A percentile compares a stretch with the other conserved stretches of the same genome.
phyloP scores from a whole-genome alignment of 2,329 filamentous ascomycete species.

The Cytospora schulzeri region DNA sequence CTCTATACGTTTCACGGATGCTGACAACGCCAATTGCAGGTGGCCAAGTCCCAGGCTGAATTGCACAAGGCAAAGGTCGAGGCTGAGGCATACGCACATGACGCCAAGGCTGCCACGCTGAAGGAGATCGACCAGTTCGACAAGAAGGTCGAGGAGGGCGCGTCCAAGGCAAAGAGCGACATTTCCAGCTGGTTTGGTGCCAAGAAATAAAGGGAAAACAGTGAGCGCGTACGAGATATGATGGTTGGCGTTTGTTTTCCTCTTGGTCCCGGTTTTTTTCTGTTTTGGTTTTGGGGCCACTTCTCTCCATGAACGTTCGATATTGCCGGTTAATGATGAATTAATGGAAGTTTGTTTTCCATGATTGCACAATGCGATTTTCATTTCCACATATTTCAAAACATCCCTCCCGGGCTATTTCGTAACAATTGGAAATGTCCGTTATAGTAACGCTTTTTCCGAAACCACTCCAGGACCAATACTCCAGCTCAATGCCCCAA shows the following conservation, averaged over 20 bases:
- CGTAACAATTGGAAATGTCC: neutral
- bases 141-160: slow-evolving; percentile 75
- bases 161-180: slow-evolving; percentile 80
- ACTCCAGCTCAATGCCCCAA: neutral
- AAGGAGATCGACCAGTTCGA: slow-evolving; percentile 83
- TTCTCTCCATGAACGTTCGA: neutral
- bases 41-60: slow-evolving; percentile 65
- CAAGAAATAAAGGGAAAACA: slow-evolving; percentile 40
- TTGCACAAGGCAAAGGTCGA: slow-evolving; percentile 63
- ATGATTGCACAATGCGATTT: neutral
- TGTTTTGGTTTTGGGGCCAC: neutral
- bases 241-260: slow-evolving; percentile 13
- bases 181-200: slow-evolving; percentile 85
- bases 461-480: neutral
- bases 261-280: neutral
- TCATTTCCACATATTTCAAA: neutral
- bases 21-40: slow-evolving; percentile 46
- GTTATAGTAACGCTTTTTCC: neutral
- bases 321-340: neutral
- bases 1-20: neutral
- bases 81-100: slow-evolving; percentile 61
- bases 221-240: neutral
- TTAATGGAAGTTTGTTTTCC: neutral
- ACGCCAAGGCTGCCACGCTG: slow-evolving; percentile 64
- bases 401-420: neutral